Conservation (phyloP, 306 rosid genomes). For the Arachis stenosperma region DNA sequence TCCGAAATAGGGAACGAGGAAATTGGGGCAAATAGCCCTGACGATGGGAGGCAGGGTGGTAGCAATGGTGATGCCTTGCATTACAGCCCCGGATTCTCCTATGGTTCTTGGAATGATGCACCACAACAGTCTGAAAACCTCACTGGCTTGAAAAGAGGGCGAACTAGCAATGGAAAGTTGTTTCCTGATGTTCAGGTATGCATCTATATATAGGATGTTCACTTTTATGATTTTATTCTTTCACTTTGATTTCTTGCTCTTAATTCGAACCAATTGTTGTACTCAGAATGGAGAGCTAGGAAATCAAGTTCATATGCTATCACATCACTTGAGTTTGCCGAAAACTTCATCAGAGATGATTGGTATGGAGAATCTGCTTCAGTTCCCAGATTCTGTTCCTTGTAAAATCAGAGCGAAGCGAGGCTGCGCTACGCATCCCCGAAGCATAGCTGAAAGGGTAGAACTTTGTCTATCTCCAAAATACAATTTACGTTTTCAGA, state of each 20-base stretch:
- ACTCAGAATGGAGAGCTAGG: constrained; percentile 65
- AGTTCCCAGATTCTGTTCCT: constrained; percentile 87
- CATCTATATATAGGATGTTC: not conserved
- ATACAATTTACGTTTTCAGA: not conserved
- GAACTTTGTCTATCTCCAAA: not conserved
- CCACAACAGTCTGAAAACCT: constrained; percentile 51
- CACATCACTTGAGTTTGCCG: constrained; percentile 86
- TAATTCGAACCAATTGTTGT: constrained; percentile 15
- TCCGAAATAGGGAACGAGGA: constrained; percentile 60
- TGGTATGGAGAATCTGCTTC: constrained; percentile 72
- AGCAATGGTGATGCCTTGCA: constrained; percentile 47
- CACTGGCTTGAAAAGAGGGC: constrained; percentile 58
- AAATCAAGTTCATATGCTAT: constrained; percentile 58
- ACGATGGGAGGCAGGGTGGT: constrained; percentile 45
- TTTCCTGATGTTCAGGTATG: constrained; percentile 65
- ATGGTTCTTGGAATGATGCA: constrained; percentile 64
- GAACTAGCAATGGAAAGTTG: constrained; percentile 49
- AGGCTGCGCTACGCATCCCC: constrained; percentile 97
- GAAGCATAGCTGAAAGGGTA: constrained; percentile 98
- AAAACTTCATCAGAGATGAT: constrained; percentile 65
- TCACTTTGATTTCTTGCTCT: constrained; percentile 18
- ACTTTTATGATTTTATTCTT: not conserved
- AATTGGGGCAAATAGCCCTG: constrained; percentile 49
- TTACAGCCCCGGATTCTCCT: constrained; percentile 57
- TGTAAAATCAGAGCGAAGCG: constrained; percentile 94